Evolutionary conservation across 805 yeast genomes (phyloP), one percentile per base, ranked within the genome.

Genomic region (Myxozyma mucilagina): DNA sequence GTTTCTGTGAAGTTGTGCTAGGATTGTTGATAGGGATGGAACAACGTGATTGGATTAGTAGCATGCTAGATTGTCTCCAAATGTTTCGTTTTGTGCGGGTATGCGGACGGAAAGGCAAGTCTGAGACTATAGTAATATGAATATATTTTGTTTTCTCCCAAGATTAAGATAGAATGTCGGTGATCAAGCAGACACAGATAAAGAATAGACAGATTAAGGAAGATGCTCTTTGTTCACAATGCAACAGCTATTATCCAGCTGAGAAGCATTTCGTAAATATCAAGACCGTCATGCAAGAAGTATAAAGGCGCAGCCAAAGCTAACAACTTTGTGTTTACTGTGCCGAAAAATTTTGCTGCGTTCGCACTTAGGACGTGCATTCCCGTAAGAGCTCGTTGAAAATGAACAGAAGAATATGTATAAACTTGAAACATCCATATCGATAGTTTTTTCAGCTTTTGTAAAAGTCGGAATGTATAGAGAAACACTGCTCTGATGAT

Each of bases 81-180:
- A 24, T 4, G 29, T 24, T 24, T 24, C 29, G 4, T 24, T 24
- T 24, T 34, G 13, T 31, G 24, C 11, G 57, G 38, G 32, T 4
- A 47, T 50, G 63, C 38, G 20, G 66, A 62, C 14, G 66, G 66
- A 62, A 62, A 62, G 66, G 66, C 66, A 62, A 62, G 66, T 62
- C 66, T 62, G 66, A 62, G 59, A 61, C 47, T 29, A 42, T 35
- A 32, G 39, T 18, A n/a, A 41, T 10, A 24, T 41, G 11, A 38
- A 38, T 41, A 41, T 41, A 41, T 39, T 9, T 29, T 38, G 20
- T 39, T 51, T 24, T 24, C 29, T 24, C 29, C 29, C 29, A 24
- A 24, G 29, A 24, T 24, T 24, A 24, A 3, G 29, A 24, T 24
- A 24, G 29, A 24, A 24, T 3, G 29, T 24, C 29, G 29, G 4